Conservation (phyloP, 495 filamentous ascomycete genomes). For the Neurospora discreta region DNA sequence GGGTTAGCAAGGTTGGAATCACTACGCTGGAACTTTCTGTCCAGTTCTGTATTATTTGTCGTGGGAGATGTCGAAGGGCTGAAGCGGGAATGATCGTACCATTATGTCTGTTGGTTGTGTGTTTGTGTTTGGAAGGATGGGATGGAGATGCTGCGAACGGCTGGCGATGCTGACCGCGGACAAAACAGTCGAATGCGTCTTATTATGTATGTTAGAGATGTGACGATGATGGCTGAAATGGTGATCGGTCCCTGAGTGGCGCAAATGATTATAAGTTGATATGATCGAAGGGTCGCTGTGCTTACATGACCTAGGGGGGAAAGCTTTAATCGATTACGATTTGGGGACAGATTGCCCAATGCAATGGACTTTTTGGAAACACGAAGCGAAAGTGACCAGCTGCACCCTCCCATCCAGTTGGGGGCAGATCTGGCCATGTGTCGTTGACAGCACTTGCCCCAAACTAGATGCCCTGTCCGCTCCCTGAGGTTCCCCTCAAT, state of each 20-base stretch:
- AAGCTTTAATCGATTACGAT: not conserved
- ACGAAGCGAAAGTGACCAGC: not conserved
- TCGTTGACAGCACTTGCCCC: slow-evolving; percentile 3
- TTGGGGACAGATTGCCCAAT: slow-evolving; percentile 21
- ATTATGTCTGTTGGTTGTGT: slow-evolving; percentile 8
- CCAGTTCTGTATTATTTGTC: not conserved
- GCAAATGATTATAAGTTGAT: not conserved
- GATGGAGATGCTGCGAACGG: not conserved
- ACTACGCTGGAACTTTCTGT: not conserved
- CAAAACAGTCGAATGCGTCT: not conserved
- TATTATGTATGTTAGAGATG: not conserved
- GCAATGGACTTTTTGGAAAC: not conserved
- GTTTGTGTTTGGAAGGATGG: not conserved
- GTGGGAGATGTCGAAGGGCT: not conserved
- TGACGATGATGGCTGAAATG: not conserved
- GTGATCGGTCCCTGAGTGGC: not conserved
- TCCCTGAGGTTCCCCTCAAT: not conserved
- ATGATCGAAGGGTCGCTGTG: not conserved
- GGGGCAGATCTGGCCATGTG: slow-evolving; percentile 17
- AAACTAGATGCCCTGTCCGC: not conserved
- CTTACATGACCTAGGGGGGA: not conserved
- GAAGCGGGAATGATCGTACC: slow-evolving; percentile 6
- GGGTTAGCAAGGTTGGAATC: not conserved
- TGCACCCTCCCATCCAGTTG: not conserved
- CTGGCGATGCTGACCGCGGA: not conserved